These are phyloP conservation scores for Porpolomopsis calyptriformis DNA, from an alignment of 768 basidiomycete genomes.

Conservation along the genomic window DNA sequence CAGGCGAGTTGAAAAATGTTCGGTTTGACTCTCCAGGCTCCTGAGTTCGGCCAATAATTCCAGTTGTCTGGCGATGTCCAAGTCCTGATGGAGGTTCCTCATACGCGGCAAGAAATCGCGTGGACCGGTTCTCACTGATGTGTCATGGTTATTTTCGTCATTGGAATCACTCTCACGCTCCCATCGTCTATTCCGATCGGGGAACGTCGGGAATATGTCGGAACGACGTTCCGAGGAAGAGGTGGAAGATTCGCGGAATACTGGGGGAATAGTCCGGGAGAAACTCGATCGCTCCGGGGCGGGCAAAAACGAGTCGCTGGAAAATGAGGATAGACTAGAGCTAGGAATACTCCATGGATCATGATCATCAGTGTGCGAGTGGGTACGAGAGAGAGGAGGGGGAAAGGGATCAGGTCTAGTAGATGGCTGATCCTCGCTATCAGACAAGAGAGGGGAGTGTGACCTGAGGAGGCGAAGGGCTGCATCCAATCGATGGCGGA, in stretches of 20 bases:
- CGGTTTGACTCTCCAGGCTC: not conserved
- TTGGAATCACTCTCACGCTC: not conserved
- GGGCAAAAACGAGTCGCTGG: not conserved
- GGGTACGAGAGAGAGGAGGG: not conserved
- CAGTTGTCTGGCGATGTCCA: not conserved
- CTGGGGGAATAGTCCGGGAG: not conserved
- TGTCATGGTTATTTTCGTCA: not conserved
- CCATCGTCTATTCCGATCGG: not conserved
- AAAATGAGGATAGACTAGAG: not conserved
- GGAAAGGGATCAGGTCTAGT: not conserved
- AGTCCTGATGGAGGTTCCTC: not conserved
- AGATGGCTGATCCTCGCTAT: not conserved
- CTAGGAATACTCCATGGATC: not conserved
- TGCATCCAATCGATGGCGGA: conserved; percentile 25
- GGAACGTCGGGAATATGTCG: not conserved
- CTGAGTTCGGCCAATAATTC: not conserved
- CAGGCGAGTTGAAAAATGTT: not conserved
- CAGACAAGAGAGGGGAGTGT: conserved; percentile 17
- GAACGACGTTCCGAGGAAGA: not conserved
- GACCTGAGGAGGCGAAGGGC: conserved; percentile 25
- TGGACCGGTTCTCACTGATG: not conserved
- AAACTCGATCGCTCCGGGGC: not conserved
- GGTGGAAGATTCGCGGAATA: not conserved
- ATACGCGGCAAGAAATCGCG: not conserved
- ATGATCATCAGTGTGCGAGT: not conserved